phyloP scores from a whole-genome alignment of 345 rosid genomes.

The Citrus sp. region DNA sequence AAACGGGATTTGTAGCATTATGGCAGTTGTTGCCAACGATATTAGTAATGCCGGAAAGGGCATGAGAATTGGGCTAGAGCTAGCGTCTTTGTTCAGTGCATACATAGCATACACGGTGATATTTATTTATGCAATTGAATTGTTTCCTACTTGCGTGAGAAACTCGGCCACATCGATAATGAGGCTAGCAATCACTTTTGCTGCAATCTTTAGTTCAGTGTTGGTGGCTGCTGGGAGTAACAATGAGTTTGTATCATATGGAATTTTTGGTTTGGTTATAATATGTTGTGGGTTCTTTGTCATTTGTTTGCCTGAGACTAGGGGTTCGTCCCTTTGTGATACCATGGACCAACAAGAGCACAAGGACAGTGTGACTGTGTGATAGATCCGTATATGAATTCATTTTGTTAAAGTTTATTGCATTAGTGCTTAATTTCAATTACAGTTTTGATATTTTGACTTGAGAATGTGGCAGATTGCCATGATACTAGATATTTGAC shows the following conservation, averaged over 20 bases:
- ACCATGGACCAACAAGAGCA: conserved; percentile 38
- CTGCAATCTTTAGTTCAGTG: conserved; percentile 11
- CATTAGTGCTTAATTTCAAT: too few relatives aligned
- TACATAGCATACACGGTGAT: not conserved
- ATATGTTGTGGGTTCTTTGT: too few relatives aligned
- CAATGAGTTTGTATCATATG: conserved; percentile 18
- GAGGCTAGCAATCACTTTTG: conserved; percentile 33
- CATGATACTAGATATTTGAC: too few relatives aligned
- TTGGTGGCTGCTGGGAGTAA: conserved; percentile 20
- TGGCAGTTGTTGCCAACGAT: conserved; percentile 17
- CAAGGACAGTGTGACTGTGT: conserved; percentile 6
- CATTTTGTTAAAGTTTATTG: too few relatives aligned
- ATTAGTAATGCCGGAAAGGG: not conserved
- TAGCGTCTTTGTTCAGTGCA: conserved; percentile 46
- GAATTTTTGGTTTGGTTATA: conserved; percentile 28
- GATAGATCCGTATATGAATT: not conserved
- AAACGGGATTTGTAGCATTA: conserved; percentile 33
- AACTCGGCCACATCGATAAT: conserved; percentile 41
- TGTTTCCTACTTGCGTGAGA: conserved; percentile 46
- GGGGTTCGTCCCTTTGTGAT: conserved; percentile 28
- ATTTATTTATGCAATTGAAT: conserved; percentile 26
- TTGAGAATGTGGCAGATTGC: too few relatives aligned
- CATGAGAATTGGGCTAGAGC: conserved; percentile 34
- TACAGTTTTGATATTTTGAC: too few relatives aligned
- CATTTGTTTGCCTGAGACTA: conserved; percentile 35